A percentile compares a stretch with the other conserved stretches of the same genome.
Evolutionary conservation across 352 stramenopile species (phyloP).

Genomic region (Pythium sukuiense): DNA sequence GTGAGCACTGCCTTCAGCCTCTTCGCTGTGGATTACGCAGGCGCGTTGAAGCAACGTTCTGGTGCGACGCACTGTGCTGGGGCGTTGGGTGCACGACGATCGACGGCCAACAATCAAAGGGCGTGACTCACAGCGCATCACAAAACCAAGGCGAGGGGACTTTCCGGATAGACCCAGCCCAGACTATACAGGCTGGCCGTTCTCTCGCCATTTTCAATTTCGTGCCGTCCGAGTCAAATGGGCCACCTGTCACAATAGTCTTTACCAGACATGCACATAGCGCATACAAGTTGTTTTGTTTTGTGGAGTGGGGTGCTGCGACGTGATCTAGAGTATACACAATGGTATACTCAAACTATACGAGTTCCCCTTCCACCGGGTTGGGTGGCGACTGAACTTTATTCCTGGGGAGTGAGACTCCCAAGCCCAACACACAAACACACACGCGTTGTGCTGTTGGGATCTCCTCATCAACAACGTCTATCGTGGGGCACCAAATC

Average conservation of each 20-base stretch:
- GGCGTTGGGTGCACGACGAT: constrained; percentile 6
- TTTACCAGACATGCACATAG: neutral
- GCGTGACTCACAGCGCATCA: constrained; percentile 29
- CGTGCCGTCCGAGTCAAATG: constrained; percentile 11
- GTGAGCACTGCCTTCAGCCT: neutral
- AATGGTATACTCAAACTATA: constrained; percentile 13
- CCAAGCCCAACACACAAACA: neutral
- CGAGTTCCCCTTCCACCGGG: neutral
- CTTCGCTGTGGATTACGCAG: neutral
- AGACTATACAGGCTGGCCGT: constrained; percentile 2
- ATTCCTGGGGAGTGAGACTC: constrained; percentile 11
- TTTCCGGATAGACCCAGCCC: constrained; percentile 2
- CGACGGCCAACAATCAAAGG: constrained; percentile 8
- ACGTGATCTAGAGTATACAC: neutral
- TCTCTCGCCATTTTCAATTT: constrained; percentile 18
- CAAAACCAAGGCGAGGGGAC: neutral
- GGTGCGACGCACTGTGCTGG: too few relatives aligned
- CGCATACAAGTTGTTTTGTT: neutral
- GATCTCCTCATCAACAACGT: too few relatives aligned
- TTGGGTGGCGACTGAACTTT: constrained; percentile 26
- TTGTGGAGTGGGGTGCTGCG: neutral
- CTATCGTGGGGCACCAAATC: too few relatives aligned
- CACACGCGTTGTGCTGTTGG: constrained; percentile 4
- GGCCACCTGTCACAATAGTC: neutral
- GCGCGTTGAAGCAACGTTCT: neutral